Evolutionary conservation across 495 filamentous ascomycete genomes (phyloP).

Genomic region (Penicillium cataractarum): DNA sequence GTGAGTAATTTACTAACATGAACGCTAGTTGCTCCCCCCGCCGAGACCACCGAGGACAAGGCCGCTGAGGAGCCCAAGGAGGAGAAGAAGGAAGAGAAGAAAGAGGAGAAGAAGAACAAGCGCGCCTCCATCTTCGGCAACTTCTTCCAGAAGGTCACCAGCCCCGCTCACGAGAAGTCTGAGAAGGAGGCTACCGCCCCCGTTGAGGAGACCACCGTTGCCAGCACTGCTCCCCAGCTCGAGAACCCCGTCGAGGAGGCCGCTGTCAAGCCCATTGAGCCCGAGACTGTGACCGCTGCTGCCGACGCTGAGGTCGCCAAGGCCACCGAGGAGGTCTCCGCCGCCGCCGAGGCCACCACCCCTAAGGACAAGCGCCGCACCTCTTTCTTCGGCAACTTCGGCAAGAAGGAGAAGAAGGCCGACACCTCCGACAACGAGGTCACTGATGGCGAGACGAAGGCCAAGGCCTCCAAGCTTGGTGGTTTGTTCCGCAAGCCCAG

Average conservation of each 20-base stretch:
- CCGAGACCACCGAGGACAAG: conserved; percentile 30
- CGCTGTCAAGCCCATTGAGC: conserved; percentile 45
- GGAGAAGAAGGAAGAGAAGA: conserved; percentile 44
- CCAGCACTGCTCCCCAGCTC: conserved; percentile 55
- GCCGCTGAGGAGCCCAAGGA: conserved; percentile 33
- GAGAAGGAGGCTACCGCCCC: conserved; percentile 55
- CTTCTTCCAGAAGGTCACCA: conserved; percentile 60
- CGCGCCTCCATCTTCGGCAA: conserved; percentile 55
- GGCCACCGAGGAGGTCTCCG: conserved; percentile 35
- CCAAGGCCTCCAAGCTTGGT: conserved; percentile 55
- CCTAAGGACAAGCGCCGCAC: conserved; percentile 58
- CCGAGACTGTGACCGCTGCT: conserved; percentile 48
- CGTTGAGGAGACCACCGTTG: conserved; percentile 45
- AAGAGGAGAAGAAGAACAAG: conserved; percentile 52
- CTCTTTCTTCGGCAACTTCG: conserved; percentile 58
- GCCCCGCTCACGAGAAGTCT: conserved; percentile 55
- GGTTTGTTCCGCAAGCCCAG: conserved; percentile 61
- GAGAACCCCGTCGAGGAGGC: conserved; percentile 54
- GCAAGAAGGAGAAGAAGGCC: conserved; percentile 58
- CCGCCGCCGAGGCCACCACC: conserved; percentile 36
- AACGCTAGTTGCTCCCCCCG: conserved; percentile 22
- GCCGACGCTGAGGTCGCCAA: conserved; percentile 46
- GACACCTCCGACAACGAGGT: conserved; percentile 53
- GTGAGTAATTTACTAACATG: conserved; percentile 10
- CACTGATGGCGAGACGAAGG: conserved; percentile 54